Conservation (phyloP, 1,284 basidiomycete species). For the Ustilago nuda region DNA sequence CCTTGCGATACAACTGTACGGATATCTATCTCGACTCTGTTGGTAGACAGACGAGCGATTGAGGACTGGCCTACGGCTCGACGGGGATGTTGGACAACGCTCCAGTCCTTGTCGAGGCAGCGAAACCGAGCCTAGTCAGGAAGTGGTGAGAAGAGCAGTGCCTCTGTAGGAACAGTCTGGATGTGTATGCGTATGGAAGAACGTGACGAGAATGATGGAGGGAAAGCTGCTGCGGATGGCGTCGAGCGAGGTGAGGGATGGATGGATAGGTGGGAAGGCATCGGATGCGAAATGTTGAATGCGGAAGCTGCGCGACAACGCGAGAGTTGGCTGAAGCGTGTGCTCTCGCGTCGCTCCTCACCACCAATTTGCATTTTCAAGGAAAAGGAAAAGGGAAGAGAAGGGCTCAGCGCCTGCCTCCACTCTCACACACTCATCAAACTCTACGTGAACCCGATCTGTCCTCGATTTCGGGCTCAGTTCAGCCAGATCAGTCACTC, state of each 20-base stretch:
- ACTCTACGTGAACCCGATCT: constrained; percentile 9
- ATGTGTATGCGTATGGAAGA: background rate
- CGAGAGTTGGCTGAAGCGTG: constrained; percentile 17
- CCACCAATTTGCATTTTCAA: constrained; percentile 7
- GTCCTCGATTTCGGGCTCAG: background rate
- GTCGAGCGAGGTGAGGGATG: constrained; percentile 3
- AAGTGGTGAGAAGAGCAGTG: background rate
- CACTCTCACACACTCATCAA: constrained; percentile 2
- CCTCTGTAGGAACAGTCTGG: background rate
- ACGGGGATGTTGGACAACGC: constrained; percentile 5
- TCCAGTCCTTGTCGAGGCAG: background rate
- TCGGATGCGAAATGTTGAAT: constrained; percentile 9
- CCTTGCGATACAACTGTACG: background rate
- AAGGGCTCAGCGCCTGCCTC: background rate
- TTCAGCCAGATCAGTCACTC: constrained; percentile 1
- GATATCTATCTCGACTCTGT: background rate
- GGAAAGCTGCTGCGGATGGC: background rate
- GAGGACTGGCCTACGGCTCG: background rate
- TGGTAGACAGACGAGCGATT: background rate
- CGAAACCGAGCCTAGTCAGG: background rate
- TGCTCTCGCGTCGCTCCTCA: constrained; percentile 16
- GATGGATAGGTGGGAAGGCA: constrained; percentile 3
- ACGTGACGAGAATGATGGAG: background rate
- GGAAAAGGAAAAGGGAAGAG: constrained; percentile 2
- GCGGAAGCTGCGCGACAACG: constrained; percentile 14